Evolutionary conservation across 179 eudicot species (phyloP).

Genomic region (Beta corolliflora): DNA sequence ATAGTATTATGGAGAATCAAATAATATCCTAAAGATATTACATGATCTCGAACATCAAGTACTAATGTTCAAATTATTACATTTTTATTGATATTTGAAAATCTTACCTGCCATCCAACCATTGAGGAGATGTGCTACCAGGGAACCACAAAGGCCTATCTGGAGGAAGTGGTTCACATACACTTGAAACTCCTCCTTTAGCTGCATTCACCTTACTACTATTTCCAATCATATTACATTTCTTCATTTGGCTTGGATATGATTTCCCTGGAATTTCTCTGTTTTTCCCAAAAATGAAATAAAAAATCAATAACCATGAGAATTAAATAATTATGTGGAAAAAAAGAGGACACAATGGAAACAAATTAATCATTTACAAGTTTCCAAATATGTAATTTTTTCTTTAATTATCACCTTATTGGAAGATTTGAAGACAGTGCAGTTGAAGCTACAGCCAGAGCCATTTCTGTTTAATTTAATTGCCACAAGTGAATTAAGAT

Average conservation of each 20-base stretch:
- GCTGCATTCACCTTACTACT: conserved; percentile 41
- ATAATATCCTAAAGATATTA: too few species aligned
- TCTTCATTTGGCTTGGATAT: conserved; percentile 24
- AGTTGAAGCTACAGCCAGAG: conserved; percentile 52
- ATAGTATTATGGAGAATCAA: too few species aligned
- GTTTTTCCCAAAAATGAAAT: conserved; percentile 7
- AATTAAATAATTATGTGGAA: not conserved
- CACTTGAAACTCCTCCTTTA: conserved; percentile 69
- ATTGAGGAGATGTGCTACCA: conserved; percentile 75
- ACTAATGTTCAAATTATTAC: too few species aligned
- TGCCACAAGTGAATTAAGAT: too few species aligned
- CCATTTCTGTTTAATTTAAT: conserved; percentile 51
- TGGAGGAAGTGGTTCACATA: conserved; percentile 85
- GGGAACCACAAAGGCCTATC: conserved; percentile 96
- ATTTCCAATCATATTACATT: conserved; percentile 17
- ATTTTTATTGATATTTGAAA: too few species aligned
- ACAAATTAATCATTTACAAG: not conserved
- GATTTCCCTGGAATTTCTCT: conserved; percentile 41
- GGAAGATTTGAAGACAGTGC: conserved; percentile 47
- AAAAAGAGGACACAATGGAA: too few species aligned
- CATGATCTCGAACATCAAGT: too few species aligned
- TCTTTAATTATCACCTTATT: conserved; percentile 33
- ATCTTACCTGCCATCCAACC: conserved; percentile 89
- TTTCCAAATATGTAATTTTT: not conserved
- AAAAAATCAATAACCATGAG: not conserved